Evolutionary conservation across 2,329 filamentous ascomycete species (phyloP).

Genomic region (Ceratocystis diversiconidia): DNA sequence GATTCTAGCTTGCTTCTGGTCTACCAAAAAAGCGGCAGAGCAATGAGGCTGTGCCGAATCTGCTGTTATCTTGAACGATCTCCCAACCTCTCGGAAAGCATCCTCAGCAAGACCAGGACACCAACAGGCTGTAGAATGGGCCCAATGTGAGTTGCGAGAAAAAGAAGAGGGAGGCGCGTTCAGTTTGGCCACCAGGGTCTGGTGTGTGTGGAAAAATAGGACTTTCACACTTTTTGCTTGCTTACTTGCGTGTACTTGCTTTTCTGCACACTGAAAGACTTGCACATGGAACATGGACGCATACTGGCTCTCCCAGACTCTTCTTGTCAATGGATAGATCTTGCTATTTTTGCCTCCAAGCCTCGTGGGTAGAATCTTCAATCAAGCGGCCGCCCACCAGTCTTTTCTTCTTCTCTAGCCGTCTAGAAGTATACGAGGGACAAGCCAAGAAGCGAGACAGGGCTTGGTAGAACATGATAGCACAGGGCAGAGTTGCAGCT

Average conservation of each 20-base stretch:
- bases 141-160: too few species aligned
- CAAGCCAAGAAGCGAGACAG: background rate
- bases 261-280: background rate
- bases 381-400: background rate
- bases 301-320: background rate
- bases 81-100: background rate
- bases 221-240: background rate
- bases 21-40: background rate
- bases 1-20: background rate
- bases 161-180: background rate
- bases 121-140: too few species aligned
- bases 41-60: background rate
- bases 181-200: background rate
- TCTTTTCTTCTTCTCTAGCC: background rate
- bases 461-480: background rate
- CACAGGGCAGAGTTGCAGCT: background rate
- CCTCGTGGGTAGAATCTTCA: background rate
- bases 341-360: background rate
- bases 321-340: background rate
- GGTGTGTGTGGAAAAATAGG: background rate
- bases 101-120: background rate
- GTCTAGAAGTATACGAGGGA: background rate
- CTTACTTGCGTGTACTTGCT: background rate
- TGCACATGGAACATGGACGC: background rate
- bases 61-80: background rate